phyloP scores from a whole-genome alignment of 805 yeast genomes.

The Grigorovia humatica region DNA sequence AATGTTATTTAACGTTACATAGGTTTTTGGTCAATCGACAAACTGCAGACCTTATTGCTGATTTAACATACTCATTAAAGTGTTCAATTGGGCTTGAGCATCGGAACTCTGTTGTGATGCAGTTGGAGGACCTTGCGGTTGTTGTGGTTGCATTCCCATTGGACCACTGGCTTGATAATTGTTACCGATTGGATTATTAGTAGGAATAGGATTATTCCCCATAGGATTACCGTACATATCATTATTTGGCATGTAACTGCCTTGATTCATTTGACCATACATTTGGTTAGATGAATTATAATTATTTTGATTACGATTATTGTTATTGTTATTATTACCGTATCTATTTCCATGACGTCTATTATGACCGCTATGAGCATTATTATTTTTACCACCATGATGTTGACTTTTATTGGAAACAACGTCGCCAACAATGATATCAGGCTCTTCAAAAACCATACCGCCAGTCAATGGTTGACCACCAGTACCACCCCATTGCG shows the following conservation, averaged over 20 bases:
- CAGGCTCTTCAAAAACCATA: slow-evolving; percentile 89
- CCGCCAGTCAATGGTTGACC: slow-evolving; percentile 75
- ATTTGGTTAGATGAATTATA: slow-evolving; percentile 7
- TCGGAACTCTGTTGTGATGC: slow-evolving; percentile 17
- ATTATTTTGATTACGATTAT: slow-evolving; percentile 5
- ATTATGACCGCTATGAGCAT: slow-evolving; percentile 62
- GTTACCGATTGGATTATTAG: slow-evolving; percentile 5
- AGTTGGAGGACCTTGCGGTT: not conserved
- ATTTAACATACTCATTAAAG: slow-evolving; percentile 34
- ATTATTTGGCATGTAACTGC: slow-evolving; percentile 2
- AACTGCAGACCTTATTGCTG: slow-evolving; percentile 22
- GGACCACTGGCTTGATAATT: slow-evolving; percentile 6
- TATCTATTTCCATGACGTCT: slow-evolving; percentile 1
- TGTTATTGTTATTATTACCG: not conserved
- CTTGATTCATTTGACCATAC: slow-evolving; percentile 13
- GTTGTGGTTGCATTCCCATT: slow-evolving; percentile 12
- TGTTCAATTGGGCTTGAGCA: slow-evolving; percentile 33
- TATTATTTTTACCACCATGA: slow-evolving; percentile 76
- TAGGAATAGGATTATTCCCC: not conserved
- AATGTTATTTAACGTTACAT: not conserved
- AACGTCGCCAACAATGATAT: slow-evolving; percentile 92
- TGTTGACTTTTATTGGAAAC: slow-evolving; percentile 84
- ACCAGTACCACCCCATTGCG: slow-evolving; percentile 97
- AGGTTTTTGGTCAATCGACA: not conserved
- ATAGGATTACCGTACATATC: slow-evolving; percentile 5